Evolutionary conservation across 345 rosid genomes (phyloP).

Genomic region (Eucalyptus melliodora): DNA sequence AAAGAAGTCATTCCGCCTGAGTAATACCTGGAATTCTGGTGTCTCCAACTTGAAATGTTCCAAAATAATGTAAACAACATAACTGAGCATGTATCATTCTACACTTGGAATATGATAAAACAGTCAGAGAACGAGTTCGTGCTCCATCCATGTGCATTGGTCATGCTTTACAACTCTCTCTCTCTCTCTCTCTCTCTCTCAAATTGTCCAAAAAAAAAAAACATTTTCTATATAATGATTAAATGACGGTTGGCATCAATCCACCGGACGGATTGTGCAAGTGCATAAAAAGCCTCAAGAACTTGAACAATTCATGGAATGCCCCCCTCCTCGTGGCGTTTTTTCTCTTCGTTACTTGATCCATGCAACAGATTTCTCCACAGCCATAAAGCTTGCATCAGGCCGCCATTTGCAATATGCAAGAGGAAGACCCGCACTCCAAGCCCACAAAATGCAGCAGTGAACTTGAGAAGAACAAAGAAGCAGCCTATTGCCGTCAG

Average conservation of each 20-base stretch:
- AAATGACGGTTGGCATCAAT: neutral
- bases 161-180: neutral
- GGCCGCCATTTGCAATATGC: conserved; percentile 44
- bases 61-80: neutral
- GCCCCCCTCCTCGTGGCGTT: neutral
- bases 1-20: neutral
- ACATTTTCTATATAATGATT: neutral
- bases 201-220: neutral
- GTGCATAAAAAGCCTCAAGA: neutral
- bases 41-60: neutral
- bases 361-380: conserved; percentile 11
- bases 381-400: conserved; percentile 40
- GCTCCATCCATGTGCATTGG: neutral
- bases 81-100: neutral
- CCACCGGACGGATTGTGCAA: neutral
- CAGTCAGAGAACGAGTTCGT: neutral
- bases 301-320: neutral
- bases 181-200: neutral
- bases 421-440: conserved; percentile 9
- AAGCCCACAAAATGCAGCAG: conserved; percentile 3
- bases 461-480: conserved; percentile 21
- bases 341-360: neutral
- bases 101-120: neutral
- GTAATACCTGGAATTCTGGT: neutral
- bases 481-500: conserved; percentile 12